Evolutionary conservation across 306 rosid genomes (phyloP).

Genomic region (Ormosia semicastrata): DNA sequence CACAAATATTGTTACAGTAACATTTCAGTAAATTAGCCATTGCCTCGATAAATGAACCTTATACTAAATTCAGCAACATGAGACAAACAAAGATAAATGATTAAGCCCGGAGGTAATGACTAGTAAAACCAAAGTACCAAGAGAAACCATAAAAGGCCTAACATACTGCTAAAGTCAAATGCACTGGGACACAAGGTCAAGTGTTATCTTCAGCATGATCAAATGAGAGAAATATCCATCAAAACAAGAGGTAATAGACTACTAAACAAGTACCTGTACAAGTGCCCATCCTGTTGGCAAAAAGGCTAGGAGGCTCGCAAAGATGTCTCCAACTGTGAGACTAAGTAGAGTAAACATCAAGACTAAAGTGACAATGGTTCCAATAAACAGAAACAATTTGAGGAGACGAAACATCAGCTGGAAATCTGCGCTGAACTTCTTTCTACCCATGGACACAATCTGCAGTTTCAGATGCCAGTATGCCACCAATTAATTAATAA

Average conservation of each 20-base stretch:
- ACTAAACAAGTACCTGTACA: slow-evolving; percentile 56
- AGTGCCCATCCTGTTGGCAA: slow-evolving; percentile 96
- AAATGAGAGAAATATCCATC: not conserved
- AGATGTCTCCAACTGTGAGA: slow-evolving; percentile 75
- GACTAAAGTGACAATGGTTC: slow-evolving; percentile 47
- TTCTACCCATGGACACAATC: slow-evolving; percentile 89
- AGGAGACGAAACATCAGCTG: slow-evolving; percentile 97
- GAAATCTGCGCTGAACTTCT: slow-evolving; percentile 94
- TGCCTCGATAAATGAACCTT: not conserved
- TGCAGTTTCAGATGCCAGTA: slow-evolving; percentile 45
- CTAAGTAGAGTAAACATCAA: slow-evolving; percentile 62
- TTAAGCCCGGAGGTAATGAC: not conserved
- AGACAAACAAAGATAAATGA: not conserved
- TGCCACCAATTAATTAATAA: slow-evolving; percentile 21
- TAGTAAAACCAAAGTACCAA: not conserved
- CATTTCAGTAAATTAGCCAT: slow-evolving; percentile 2
- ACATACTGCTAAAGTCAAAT: not conserved
- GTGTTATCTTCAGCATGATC: not conserved
- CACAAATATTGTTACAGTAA: not conserved
- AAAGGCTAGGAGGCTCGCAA: slow-evolving; percentile 80
- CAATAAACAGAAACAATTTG: slow-evolving; percentile 70
- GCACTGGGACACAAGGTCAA: not conserved
- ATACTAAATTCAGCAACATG: not conserved
- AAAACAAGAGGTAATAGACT: not conserved
- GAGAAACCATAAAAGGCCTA: slow-evolving; percentile 7